Conservation (phyloP, 208 protist genomes). For the Wallacemonas sp. region DNA sequence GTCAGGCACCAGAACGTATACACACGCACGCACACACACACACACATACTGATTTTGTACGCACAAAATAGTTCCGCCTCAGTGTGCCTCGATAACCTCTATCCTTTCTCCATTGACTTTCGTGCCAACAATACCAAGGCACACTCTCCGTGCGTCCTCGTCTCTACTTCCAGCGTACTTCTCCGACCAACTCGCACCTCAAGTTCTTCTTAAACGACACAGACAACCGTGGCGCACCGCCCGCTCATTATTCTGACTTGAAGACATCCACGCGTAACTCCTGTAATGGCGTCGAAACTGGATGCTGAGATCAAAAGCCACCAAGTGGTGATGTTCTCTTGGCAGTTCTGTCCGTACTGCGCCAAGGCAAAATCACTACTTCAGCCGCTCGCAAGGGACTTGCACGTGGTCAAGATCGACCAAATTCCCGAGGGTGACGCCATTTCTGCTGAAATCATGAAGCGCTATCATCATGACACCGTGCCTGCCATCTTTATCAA, state of each 20-base stretch:
- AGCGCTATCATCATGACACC: constrained; percentile 42
- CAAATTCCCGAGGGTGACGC: constrained; percentile 29
- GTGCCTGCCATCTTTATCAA: constrained; percentile 60
- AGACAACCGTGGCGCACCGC: too few relatives aligned
- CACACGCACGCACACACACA: too few relatives aligned
- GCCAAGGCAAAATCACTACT: constrained; percentile 30
- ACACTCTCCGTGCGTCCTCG: too few relatives aligned
- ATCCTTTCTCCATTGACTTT: too few relatives aligned
- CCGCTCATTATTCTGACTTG: not conserved
- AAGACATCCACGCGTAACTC: not conserved
- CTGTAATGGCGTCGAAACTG: not conserved
- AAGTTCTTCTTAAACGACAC: too few relatives aligned
- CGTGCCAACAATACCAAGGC: too few relatives aligned
- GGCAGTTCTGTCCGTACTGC: constrained; percentile 42
- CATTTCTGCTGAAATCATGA: constrained; percentile 27
- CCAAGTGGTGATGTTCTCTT: constrained; percentile 46
- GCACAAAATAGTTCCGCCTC: too few relatives aligned
- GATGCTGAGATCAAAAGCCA: constrained; percentile 14
- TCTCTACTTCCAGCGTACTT: too few relatives aligned
- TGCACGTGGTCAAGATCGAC: constrained; percentile 34
- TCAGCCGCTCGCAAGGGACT: constrained; percentile 21
- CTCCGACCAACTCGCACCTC: too few relatives aligned
- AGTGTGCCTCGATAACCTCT: too few relatives aligned
- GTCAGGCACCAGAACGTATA: too few relatives aligned
- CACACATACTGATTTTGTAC: too few relatives aligned